Evolutionary conservation across 345 rosid species (phyloP), one percentile per base, ranked within the genome.

Genomic region (Orychophragmus violaceus): DNA sequence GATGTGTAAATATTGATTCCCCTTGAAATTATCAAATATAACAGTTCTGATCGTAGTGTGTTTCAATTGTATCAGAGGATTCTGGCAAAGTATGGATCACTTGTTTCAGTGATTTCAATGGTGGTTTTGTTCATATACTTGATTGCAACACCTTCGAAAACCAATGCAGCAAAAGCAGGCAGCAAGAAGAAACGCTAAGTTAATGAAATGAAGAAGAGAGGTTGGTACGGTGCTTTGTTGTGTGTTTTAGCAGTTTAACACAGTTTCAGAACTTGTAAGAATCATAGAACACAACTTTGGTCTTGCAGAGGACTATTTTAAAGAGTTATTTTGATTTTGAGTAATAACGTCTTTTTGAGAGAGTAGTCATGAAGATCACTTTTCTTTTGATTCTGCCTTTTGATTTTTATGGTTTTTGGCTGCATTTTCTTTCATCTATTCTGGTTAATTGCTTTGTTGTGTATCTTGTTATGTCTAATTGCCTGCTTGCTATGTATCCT

Each of bases 151-250:
- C 97, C 97, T 10, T 85, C 97, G 1, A 91, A 84, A 77, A 83
- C 96, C 21, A 74, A 60, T 39, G 41, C 29, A 18, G 80, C 85
- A 24, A 90, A 84, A 72, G 82, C 76, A 9, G 75, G 88, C 91
- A 77, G 87, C 96, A 94, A 88, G 87, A 94, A 94, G 85, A 94
- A 69, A 82, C 95, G 95, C 21, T 91, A 64, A 74, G 59, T 5
- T 32, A n/a, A 21, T 50, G 67, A 58, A 2, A 59, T 30, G 46
- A 64, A 57, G 54, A 12, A 28, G 70, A 27, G 55, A 39, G 11
- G 36, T 45, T 57, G 70, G 33, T 49, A 56, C 28, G 59, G 48
- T 66, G 49, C 35, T 46, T 30, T 37, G 12, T 32, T 59, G 39
- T 72, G 77, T 65, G 46, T 41, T 41, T 62, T 66, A 59, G 41